Percentiles rank a stretch among this genome's conserved stretches.
Conservation (phyloP, 345 rosid genomes). For the Populus deltoides region DNA sequence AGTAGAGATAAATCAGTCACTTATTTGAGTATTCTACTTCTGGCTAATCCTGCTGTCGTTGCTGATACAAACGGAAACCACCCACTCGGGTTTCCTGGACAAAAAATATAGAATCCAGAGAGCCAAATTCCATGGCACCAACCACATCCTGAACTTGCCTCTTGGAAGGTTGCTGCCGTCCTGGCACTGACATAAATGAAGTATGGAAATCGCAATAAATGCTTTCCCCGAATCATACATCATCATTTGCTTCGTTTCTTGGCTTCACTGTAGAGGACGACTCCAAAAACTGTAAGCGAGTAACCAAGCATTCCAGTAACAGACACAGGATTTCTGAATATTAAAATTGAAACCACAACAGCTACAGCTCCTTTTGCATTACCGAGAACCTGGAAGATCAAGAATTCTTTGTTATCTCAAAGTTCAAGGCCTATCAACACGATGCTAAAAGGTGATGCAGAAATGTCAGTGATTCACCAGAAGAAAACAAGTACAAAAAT, state of each 20-base stretch:
- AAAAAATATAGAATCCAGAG: constrained; percentile 23
- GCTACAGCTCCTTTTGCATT: constrained; percentile 99
- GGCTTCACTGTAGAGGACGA: constrained; percentile 91
- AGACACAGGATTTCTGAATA: constrained; percentile 92
- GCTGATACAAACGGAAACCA: constrained; percentile 45
- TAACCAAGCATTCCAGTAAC: constrained; percentile 99
- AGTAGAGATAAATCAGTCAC: constrained; percentile 32
- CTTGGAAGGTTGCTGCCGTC: constrained; percentile 20
- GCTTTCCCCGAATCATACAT: constrained; percentile 14
- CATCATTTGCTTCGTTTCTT: constrained; percentile 87
- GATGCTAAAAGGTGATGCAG: not conserved
- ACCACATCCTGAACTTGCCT: constrained; percentile 15
- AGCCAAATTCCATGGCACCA: constrained; percentile 29
- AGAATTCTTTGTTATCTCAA: not conserved
- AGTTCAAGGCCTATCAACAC: not conserved
- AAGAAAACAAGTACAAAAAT: not conserved
- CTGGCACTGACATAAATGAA: constrained; percentile 23
- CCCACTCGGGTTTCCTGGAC: constrained; percentile 29
- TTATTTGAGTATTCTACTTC: constrained; percentile 38
- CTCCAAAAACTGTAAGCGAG: constrained; percentile 85
- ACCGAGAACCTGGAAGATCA: constrained; percentile 74
- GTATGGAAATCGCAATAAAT: not conserved
- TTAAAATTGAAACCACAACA: constrained; percentile 90
- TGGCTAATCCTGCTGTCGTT: constrained; percentile 41
- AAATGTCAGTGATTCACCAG: not conserved